These are phyloP conservation scores for Candida schatavii DNA, from an alignment of 805 yeast genomes.

Conservation along the genomic window DNA sequence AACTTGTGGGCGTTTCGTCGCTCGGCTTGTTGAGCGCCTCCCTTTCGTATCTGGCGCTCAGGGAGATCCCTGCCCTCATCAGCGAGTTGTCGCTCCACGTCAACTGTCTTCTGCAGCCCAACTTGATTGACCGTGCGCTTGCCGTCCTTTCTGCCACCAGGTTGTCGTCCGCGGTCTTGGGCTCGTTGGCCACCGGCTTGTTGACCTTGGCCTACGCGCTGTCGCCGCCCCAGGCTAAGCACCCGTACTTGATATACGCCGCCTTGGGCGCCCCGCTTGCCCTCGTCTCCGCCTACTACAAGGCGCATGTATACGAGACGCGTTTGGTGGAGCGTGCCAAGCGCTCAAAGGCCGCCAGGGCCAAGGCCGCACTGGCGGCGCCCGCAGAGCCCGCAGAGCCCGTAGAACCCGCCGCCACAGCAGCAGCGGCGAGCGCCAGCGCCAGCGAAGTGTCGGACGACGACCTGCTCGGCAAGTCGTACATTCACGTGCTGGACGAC, in stretches of 20 bases:
- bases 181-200: slow-evolving; percentile 47
- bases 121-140: slow-evolving; percentile 13
- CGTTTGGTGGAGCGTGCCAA: slow-evolving; percentile 1
- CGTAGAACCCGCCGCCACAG: slow-evolving; percentile 1
- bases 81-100: slow-evolving; percentile 24
- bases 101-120: slow-evolving; percentile 10
- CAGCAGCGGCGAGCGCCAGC: slow-evolving; percentile 3
- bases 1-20: slow-evolving; percentile 62
- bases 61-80: slow-evolving; percentile 27
- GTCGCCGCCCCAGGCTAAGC: slow-evolving; percentile 56
- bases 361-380: background rate
- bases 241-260: slow-evolving; percentile 71
- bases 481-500: slow-evolving; percentile 42
- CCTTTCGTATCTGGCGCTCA: slow-evolving; percentile 39
- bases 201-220: slow-evolving; percentile 55
- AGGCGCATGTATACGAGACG: background rate
- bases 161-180: slow-evolving; percentile 30
- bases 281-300: slow-evolving; percentile 13
- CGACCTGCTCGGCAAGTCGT: slow-evolving; percentile 35
- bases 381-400: slow-evolving; percentile 1
- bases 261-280: slow-evolving; percentile 53
- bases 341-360: slow-evolving; percentile 1
- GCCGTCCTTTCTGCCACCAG: slow-evolving; percentile 20
- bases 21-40: slow-evolving; percentile 63
- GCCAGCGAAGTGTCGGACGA: slow-evolving; percentile 12